Percentiles rank a stretch among this genome's conserved stretches.
Conservation (phyloP, 768 basidiomycete species). For the Hericium coralloides region DNA sequence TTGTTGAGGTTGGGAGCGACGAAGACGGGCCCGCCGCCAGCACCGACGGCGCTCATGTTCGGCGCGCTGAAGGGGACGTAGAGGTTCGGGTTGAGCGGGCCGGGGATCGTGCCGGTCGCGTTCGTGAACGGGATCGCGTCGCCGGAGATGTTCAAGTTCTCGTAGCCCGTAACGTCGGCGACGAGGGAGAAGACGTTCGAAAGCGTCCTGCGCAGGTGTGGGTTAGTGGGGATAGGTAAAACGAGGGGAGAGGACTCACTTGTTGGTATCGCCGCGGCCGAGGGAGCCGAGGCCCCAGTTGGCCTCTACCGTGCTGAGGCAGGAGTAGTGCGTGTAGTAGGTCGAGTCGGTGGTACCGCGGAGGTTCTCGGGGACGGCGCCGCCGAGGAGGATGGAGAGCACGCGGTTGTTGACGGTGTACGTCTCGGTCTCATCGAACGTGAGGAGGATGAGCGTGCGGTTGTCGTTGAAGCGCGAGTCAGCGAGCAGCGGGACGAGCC, state of each 20-base stretch:
- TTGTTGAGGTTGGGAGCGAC: constrained; percentile 25
- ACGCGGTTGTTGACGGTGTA: constrained; percentile 38
- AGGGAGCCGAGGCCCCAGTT: constrained; percentile 58
- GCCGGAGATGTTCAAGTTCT: constrained; percentile 24
- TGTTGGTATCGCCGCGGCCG: constrained; percentile 48
- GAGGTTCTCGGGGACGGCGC: constrained; percentile 33
- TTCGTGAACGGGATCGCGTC: constrained; percentile 29
- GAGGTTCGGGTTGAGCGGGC: constrained; percentile 31
- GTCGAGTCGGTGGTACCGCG: constrained; percentile 38
- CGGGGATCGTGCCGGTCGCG: constrained; percentile 31
- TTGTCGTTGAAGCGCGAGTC: constrained; percentile 44
- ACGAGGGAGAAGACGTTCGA: constrained; percentile 47
- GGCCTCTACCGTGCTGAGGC: constrained; percentile 43
- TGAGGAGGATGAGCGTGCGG: constrained; percentile 48
- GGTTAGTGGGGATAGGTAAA: background rate
- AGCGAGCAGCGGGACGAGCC: constrained; percentile 41
- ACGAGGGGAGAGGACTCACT: constrained; percentile 17
- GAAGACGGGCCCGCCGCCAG: constrained; percentile 35
- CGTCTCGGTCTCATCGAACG: constrained; percentile 50
- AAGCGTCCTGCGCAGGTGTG: constrained; percentile 15
- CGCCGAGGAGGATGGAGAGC: constrained; percentile 35
- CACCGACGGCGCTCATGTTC: constrained; percentile 27
- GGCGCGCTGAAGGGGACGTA: constrained; percentile 41
- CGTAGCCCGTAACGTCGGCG: constrained; percentile 36
- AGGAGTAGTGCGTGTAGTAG: constrained; percentile 56